Percentiles rank a stretch among this genome's conserved stretches.
Evolutionary conservation across 73 alveolate species (phyloP).

Genomic region (Stentor roeselii): DNA sequence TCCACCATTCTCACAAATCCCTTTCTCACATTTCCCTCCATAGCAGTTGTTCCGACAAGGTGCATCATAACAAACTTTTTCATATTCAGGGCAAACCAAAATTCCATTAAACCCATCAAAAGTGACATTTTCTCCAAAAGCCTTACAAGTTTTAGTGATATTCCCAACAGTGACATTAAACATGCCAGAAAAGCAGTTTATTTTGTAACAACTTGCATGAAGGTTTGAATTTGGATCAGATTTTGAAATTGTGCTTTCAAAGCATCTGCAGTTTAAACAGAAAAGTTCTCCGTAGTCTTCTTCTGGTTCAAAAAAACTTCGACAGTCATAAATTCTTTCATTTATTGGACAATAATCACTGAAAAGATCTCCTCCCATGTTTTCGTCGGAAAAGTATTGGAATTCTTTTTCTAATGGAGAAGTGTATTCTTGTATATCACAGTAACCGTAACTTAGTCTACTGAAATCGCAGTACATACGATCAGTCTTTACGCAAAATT

Average conservation of each 20-base stretch:
- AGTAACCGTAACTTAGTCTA: too few species aligned
- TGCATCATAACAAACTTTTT: background rate
- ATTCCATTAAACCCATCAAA: background rate
- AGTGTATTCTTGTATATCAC: too few species aligned
- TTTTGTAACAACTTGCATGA: background rate
- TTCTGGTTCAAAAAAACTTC: background rate
- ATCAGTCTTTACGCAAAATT: constrained; percentile 3
- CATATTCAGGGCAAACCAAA: constrained; percentile 7
- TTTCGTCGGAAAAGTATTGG: background rate
- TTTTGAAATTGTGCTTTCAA: background rate
- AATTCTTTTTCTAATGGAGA: background rate
- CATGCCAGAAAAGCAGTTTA: background rate
- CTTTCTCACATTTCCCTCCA: constrained; percentile 1
- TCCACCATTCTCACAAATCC: background rate
- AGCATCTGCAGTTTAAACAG: constrained; percentile 10
- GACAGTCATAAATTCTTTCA: background rate
- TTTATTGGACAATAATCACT: constrained; percentile 25
- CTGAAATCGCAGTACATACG: too few species aligned
- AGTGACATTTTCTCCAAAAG: background rate
- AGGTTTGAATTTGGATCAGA: background rate
- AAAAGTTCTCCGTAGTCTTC: background rate
- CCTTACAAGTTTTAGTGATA: background rate
- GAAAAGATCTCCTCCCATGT: constrained; percentile 8
- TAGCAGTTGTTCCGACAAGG: background rate
- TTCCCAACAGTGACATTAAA: background rate